Base-by-base conservation (phyloP, 1,139 yeast species). In the Hyphopichia burtonii region DNA sequence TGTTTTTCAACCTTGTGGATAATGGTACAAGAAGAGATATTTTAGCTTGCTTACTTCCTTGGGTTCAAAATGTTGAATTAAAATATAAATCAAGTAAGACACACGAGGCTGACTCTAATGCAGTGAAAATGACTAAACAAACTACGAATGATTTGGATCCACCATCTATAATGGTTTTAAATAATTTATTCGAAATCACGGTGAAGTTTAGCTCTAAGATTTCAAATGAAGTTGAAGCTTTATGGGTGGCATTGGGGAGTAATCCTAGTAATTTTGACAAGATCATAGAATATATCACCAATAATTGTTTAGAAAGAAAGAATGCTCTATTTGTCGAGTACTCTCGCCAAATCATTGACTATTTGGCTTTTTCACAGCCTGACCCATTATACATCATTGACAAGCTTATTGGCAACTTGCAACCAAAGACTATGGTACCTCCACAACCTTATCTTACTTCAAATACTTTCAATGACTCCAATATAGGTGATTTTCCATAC, bases 231-330 rank as follows among this genome's bases (percentile, higher is more conserved):
- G 88, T 93, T 9, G 98, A 91, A 58, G 95, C 96, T 0, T 64
- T 93, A 31, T 94, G 99, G 99, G 89, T 87, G 3, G 94, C 97
- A 0, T 69, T 93, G 31, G 96, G 95, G 1, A 81, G 81, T 41
- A 77, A 78, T 31, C 74, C 82, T 10, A 75, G 73, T 10, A 91
- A 93, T 54, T 83, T 85, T 31, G 83, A 83, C 43, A 81, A 80
- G 8, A 86, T 90, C 16, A 64, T 88, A 53, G 87, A 83, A 37
- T 93, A 81, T 54, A 70, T 90, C 32, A 71, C 89, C 39, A 74
- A 72, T 27, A 80, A 83, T 36, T 84, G 96, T 36, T 68, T 91
- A 42, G 82, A 82, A 36, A 73, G 86, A 42, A 80, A 87, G 47
- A 88, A 84, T 51, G 80, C 94, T 0, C 65, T 71, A 1, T 86